These are phyloP conservation scores for Tolypocladium nubicola DNA, from an alignment of 2,329 filamentous ascomycete species.

Conservation along the genomic window DNA sequence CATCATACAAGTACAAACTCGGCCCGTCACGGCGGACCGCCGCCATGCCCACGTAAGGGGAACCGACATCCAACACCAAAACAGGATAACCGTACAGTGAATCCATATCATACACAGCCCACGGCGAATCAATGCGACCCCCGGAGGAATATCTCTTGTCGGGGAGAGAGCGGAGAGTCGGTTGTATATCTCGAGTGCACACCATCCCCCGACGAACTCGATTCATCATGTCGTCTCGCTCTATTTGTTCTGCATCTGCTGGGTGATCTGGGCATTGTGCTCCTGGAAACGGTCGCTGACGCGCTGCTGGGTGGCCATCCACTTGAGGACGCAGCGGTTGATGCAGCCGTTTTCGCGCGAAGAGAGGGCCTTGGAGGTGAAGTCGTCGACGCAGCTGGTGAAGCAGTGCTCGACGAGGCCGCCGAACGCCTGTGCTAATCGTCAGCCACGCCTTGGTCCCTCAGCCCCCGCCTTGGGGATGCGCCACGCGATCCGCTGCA, in stretches of 20 bases:
- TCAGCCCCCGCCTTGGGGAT: neutral
- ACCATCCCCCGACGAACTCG: neutral
- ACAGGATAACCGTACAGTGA: neutral
- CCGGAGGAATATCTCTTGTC: neutral
- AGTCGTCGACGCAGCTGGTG: slow-evolving; percentile 94
- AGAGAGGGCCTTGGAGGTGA: slow-evolving; percentile 91
- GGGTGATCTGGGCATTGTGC: slow-evolving; percentile 50
- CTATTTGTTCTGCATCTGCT: slow-evolving; percentile 37
- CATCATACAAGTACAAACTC: slow-evolving; percentile 1
- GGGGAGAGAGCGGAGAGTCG: neutral
- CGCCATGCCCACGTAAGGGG: neutral
- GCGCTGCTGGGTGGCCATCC: slow-evolving; percentile 82
- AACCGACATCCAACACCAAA: neutral
- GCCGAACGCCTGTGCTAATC: slow-evolving; percentile 22
- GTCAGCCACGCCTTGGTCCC: neutral
- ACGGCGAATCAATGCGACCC: neutral
- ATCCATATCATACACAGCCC: slow-evolving; percentile 4
- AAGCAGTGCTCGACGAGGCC: slow-evolving; percentile 73
- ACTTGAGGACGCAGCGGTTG: slow-evolving; percentile 91
- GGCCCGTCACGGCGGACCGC: neutral
- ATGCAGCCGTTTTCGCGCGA: slow-evolving; percentile 85
- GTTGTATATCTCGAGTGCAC: neutral
- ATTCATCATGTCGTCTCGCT: neutral
- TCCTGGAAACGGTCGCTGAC: slow-evolving; percentile 83
- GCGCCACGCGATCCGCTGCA: neutral